Percentiles rank a stretch among this genome's conserved stretches.
phyloP scores from a whole-genome alignment of 768 basidiomycete genomes.

The Russula brevipes region DNA sequence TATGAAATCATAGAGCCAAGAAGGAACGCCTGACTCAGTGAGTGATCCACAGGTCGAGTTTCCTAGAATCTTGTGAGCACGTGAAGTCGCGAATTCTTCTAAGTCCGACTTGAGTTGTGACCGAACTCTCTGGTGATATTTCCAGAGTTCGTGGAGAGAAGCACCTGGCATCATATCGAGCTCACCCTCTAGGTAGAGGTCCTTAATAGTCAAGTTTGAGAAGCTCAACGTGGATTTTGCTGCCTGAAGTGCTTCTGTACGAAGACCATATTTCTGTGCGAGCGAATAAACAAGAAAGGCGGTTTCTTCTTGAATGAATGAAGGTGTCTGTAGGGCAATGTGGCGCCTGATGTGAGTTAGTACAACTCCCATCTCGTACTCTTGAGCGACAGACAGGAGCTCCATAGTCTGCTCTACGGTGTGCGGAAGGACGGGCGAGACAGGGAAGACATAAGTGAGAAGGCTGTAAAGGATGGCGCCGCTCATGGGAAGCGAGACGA shows the following conservation, averaged over 20 bases:
- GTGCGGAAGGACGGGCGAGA: not conserved
- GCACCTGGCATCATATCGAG: not conserved
- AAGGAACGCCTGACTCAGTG: not conserved
- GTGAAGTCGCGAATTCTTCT: not conserved
- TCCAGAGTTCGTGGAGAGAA: slow-evolving; percentile 9
- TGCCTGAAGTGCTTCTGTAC: slow-evolving; percentile 4
- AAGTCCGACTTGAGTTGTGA: not conserved
- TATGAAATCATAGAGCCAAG: not conserved
- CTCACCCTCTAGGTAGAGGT: not conserved
- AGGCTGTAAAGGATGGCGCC: slow-evolving; percentile 1
- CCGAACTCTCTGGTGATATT: not conserved
- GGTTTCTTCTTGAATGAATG: not conserved
- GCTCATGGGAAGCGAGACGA: not conserved
- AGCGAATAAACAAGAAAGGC: slow-evolving; percentile 1
- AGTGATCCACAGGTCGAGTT: not conserved
- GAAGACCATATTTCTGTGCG: slow-evolving; percentile 2
- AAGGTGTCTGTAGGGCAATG: not conserved
- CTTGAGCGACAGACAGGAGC: slow-evolving; percentile 1
- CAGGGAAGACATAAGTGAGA: slow-evolving; percentile 7
- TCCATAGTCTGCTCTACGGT: slow-evolving; percentile 1
- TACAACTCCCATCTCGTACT: slow-evolving; percentile 6
- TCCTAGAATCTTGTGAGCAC: not conserved
- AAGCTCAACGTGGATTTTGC: not conserved
- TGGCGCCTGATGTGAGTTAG: slow-evolving; percentile 2
- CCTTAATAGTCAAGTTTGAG: not conserved